phyloP scores from a whole-genome alignment of 768 basidiomycete genomes.

The Suillus subluteus region DNA sequence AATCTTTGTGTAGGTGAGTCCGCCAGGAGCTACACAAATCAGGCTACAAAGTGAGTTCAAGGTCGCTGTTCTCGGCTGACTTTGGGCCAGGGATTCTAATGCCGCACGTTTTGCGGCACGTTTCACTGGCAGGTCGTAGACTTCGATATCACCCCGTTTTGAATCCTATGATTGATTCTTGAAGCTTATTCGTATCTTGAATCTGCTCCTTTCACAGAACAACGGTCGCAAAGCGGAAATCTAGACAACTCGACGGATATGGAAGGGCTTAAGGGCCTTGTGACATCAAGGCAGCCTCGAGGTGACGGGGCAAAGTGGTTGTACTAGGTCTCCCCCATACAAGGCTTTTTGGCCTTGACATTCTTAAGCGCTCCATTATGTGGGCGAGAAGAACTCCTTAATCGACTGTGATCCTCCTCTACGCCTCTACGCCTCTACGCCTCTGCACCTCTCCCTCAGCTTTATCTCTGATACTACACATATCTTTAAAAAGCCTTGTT shows the following conservation, averaged over 20 bases:
- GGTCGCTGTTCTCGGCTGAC: background rate
- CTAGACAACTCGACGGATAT: slow-evolving; percentile 34
- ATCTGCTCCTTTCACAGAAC: slow-evolving; percentile 9
- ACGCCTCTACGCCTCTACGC: slow-evolving; percentile 18
- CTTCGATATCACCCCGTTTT: background rate
- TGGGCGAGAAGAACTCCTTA: slow-evolving; percentile 15
- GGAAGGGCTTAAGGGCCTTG: slow-evolving; percentile 27
- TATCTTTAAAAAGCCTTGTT: slow-evolving; percentile 6
- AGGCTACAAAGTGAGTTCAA: background rate
- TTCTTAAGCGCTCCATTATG: slow-evolving; percentile 34
- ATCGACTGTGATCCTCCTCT: slow-evolving; percentile 15
- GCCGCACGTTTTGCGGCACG: slow-evolving; percentile 1
- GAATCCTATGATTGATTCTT: background rate
- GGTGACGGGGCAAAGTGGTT: slow-evolving; percentile 43
- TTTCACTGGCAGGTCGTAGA: background rate
- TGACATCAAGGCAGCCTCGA: slow-evolving; percentile 41
- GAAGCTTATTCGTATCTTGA: slow-evolving; percentile 5
- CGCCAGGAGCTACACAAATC: background rate
- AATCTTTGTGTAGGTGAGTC: slow-evolving; percentile 1
- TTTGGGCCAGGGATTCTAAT: background rate
- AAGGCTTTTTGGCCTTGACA: slow-evolving; percentile 23
- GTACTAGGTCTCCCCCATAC: slow-evolving; percentile 20
- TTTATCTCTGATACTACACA: slow-evolving; percentile 13
- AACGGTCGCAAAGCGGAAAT: slow-evolving; percentile 15
- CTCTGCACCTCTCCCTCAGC: slow-evolving; percentile 11